Conservation (phyloP, 805 yeast species). For the Candida nanaspora region DNA sequence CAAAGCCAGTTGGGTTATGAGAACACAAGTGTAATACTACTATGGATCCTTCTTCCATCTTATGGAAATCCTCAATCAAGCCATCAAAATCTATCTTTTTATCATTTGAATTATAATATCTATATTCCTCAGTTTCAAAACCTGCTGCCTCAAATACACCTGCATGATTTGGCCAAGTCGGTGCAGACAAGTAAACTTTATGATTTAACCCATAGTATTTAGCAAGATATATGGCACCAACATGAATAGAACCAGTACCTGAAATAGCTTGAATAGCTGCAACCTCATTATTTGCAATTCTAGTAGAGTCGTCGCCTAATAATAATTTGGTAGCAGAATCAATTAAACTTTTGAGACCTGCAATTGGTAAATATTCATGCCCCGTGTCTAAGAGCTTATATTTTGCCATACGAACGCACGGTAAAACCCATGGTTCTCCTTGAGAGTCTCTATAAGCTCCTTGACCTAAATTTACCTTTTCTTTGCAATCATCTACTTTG, state of each 20-base stretch:
- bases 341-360: conserved; percentile 59
- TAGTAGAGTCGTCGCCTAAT: conserved; percentile 33
- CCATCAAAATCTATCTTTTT: conserved; percentile 35
- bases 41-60: conserved; percentile 29
- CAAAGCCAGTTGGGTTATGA: conserved; percentile 46
- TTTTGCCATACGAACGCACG: conserved; percentile 46
- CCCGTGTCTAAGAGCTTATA: conserved; percentile 25
- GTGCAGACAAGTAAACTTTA: conserved; percentile 34
- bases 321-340: conserved; percentile 38
- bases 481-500: conserved; percentile 47
- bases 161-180: conserved; percentile 44
- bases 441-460: conserved; percentile 80
- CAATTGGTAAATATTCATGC: conserved; percentile 74
- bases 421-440: conserved; percentile 77
- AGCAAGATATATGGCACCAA: conserved; percentile 36
- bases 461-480: conserved; percentile 49
- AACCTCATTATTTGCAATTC: conserved; percentile 12
- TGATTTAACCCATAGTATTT: conserved; percentile 29
- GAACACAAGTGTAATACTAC: conserved; percentile 40
- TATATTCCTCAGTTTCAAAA: conserved; percentile 31
- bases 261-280: conserved; percentile 40
- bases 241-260: conserved; percentile 41
- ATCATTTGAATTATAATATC: conserved; percentile 32
- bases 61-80: conserved; percentile 28
- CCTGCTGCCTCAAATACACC: conserved; percentile 41